phyloP scores from a whole-genome alignment of 768 basidiomycete species.

The Udeniomyces megalosporus region DNA sequence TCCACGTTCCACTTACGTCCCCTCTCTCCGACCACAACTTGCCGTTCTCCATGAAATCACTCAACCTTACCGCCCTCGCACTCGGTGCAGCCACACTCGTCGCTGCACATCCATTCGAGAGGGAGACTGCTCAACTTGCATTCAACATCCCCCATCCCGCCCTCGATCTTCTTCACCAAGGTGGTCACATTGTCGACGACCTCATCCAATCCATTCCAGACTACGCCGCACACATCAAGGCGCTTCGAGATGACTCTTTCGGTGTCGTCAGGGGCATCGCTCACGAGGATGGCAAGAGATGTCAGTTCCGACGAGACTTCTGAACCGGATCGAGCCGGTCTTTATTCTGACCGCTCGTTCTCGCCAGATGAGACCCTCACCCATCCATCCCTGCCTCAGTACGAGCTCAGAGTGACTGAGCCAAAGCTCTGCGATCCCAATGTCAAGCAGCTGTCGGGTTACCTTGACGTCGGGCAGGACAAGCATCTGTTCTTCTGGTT shows the following conservation, averaged over 20 bases:
- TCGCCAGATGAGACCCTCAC: conserved; percentile 23
- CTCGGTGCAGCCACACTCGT: no score
- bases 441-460: conserved; percentile 70
- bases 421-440: conserved; percentile 60
- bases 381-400: conserved; percentile 28
- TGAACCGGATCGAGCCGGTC: not conserved
- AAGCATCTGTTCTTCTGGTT: conserved; percentile 63
- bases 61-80: no score
- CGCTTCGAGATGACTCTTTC: not conserved
- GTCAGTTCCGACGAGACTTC: not conserved
- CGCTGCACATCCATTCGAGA: no score
- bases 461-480: conserved; percentile 61
- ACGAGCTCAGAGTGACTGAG: conserved; percentile 31
- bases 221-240: not conserved
- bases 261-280: not conserved
- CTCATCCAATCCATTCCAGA: not conserved
- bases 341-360: no score
- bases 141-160: no score
- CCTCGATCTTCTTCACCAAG: no score
- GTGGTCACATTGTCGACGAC: no score
- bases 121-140: no score
- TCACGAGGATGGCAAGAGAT: not conserved
- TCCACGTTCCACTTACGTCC: no score
- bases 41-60: no score
- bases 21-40: no score